These are phyloP conservation scores for Penicillium hordei DNA, from an alignment of 2,329 filamentous ascomycete genomes.

Conservation along the genomic window DNA sequence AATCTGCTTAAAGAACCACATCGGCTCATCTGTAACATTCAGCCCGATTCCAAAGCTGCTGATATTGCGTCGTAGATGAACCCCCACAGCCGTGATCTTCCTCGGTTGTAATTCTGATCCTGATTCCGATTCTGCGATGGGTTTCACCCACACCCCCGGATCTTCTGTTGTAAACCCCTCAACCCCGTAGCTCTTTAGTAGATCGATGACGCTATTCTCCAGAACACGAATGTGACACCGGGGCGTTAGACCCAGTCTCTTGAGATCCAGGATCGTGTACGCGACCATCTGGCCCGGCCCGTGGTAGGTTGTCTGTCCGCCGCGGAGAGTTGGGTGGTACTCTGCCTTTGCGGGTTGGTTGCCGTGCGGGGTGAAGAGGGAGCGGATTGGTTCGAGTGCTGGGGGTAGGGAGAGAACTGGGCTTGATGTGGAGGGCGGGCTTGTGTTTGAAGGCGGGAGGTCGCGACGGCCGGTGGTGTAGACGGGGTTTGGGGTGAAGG, in stretches of 20 bases:
- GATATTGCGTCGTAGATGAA: conserved; percentile 83
- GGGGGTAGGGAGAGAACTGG: conserved; percentile 38
- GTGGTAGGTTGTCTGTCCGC: conserved; percentile 92
- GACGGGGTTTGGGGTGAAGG: conserved; percentile 77
- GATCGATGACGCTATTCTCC: conserved; percentile 71
- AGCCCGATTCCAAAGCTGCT: conserved; percentile 81
- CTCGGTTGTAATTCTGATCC: conserved; percentile 21
- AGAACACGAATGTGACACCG: conserved; percentile 75
- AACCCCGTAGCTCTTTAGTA: conserved; percentile 63
- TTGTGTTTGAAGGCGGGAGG: conserved; percentile 42
- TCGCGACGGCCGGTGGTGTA: conserved; percentile 91
- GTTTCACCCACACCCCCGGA: conserved; percentile 78
- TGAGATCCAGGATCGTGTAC: conserved; percentile 88
- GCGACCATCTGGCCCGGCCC: conserved; percentile 88
- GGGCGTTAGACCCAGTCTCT: conserved; percentile 65
- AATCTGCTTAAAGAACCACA: conserved; percentile 69
- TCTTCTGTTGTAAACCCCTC: conserved; percentile 65
- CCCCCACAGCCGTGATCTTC: conserved; percentile 88
- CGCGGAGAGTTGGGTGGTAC: conserved; percentile 72
- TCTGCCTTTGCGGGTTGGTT: conserved; percentile 49
- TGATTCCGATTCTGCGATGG: neutral
- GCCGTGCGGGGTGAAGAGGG: conserved; percentile 30
- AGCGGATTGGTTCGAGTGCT: conserved; percentile 39
- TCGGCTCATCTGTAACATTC: conserved; percentile 56
- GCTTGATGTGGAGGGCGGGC: conserved; percentile 34